A percentile compares a stretch with the other conserved stretches of the same genome.
Evolutionary conservation across 1,284 basidiomycete genomes (phyloP).

Genomic region (Cutaneotrichosporon sp.): DNA sequence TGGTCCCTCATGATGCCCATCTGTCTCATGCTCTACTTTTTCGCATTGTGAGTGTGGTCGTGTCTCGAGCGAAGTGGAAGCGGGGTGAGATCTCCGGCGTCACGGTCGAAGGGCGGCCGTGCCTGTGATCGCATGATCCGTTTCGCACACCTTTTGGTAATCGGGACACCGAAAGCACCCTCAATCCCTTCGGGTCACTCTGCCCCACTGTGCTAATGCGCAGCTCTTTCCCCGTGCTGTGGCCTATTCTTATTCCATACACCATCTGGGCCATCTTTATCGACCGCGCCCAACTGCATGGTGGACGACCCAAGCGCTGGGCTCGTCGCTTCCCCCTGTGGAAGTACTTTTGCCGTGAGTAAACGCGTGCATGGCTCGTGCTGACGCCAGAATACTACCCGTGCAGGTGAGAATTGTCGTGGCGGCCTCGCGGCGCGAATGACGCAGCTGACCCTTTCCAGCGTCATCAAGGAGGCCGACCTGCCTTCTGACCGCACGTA

Average conservation of each 20-base stretch:
- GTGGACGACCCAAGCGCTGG: constrained; percentile 73
- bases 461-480: constrained; percentile 62
- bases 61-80: not conserved
- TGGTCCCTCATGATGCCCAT: constrained; percentile 79
- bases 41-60: constrained; percentile 70
- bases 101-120: too few relatives aligned
- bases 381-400: constrained; percentile 35
- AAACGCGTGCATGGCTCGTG: not conserved
- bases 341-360: constrained; percentile 52
- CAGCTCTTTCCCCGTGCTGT: constrained; percentile 82
- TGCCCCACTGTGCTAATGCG: not conserved
- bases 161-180: too few relatives aligned
- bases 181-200: too few relatives aligned
- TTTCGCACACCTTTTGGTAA: too few relatives aligned
- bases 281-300: constrained; percentile 70
- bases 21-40: constrained; percentile 64
- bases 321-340: constrained; percentile 67
- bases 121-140: too few relatives aligned
- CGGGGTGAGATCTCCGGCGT: not conserved
- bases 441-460: constrained; percentile 1
- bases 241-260: constrained; percentile 81
- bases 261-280: constrained; percentile 67
- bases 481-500: constrained; percentile 86
- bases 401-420: constrained; percentile 3
- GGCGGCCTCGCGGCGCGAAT: not conserved